These are phyloP conservation scores for Xylaria sp. DNA, from an alignment of 2,329 filamentous ascomycete species.

Conservation along the genomic window DNA sequence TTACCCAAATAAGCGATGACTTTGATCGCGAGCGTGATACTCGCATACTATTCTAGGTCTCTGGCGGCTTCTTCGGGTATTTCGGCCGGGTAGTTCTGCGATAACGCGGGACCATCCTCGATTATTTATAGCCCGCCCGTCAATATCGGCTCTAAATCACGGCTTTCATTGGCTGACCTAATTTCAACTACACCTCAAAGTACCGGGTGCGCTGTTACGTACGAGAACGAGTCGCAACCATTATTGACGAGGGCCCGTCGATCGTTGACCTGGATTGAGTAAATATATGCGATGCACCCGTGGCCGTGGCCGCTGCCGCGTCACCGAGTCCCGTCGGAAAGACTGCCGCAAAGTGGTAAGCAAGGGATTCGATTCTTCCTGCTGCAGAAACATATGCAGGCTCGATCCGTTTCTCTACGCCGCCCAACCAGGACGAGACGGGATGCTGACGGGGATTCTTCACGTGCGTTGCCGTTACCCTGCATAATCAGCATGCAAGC, in stretches of 20 bases:
- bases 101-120: slow-evolving; percentile 14
- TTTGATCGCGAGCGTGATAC: slow-evolving; percentile 1
- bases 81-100: slow-evolving; percentile 21
- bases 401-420: not conserved
- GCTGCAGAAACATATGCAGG: slow-evolving; percentile 10
- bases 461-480: slow-evolving; percentile 19
- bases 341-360: not conserved
- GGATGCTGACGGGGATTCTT: slow-evolving; percentile 3
- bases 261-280: not conserved
- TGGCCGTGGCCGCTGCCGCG: not conserved
- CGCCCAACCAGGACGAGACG: not conserved
- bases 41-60: slow-evolving; percentile 9
- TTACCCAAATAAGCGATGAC: slow-evolving; percentile 8
- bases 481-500: slow-evolving; percentile 17
- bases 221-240: not conserved
- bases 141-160: not conserved
- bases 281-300: not conserved
- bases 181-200: slow-evolving; percentile 19
- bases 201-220: not conserved
- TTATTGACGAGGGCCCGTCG: not conserved
- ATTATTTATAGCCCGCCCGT: slow-evolving; percentile 23
- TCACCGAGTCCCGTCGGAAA: too few relatives aligned
- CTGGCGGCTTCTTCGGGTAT: slow-evolving; percentile 17
- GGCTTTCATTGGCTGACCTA: slow-evolving; percentile 17
- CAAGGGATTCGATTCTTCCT: not conserved